phyloP scores from a whole-genome alignment of 108 stramenopile species.

The Nitzschia putrida region DNA sequence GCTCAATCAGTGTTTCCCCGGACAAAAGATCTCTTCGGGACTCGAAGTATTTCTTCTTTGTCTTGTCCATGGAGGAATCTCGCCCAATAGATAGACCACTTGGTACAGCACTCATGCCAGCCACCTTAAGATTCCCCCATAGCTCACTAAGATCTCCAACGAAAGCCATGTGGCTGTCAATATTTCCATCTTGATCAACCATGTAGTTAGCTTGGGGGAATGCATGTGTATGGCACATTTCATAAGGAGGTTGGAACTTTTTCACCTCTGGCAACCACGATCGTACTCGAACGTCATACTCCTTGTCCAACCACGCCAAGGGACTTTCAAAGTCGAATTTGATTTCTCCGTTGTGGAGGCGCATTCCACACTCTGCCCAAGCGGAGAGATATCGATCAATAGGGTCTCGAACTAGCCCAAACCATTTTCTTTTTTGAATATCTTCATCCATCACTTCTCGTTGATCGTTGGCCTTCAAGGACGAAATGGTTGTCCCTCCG shows the following conservation, averaged over 20 bases:
- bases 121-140: conserved; percentile 7
- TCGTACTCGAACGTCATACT: conserved; percentile 10
- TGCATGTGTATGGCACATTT: conserved; percentile 24
- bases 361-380: conserved; percentile 26
- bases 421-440: conserved; percentile 13
- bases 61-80: conserved; percentile 6
- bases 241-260: neutral
- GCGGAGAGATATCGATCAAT: conserved; percentile 22
- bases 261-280: conserved; percentile 12
- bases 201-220: conserved; percentile 39
- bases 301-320: conserved; percentile 5
- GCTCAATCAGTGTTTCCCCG: conserved; percentile 17
- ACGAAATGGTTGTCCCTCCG: conserved; percentile 17
- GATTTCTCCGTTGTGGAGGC: neutral
- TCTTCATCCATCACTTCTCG: neutral
- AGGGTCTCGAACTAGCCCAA: conserved; percentile 22
- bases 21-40: conserved; percentile 13
- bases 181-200: conserved; percentile 1
- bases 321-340: conserved; percentile 1
- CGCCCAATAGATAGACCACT: conserved; percentile 22
- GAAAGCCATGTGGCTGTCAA: conserved; percentile 27
- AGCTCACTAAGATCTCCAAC: conserved; percentile 32
- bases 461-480: neutral
- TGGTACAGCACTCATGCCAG: neutral
- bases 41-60: conserved; percentile 27